A percentile compares a stretch with the other conserved stretches of the same genome.
These are phyloP conservation scores for Oryza longistaminata DNA, from an alignment of 176 grass and related monocot species.

Conservation along the genomic window DNA sequence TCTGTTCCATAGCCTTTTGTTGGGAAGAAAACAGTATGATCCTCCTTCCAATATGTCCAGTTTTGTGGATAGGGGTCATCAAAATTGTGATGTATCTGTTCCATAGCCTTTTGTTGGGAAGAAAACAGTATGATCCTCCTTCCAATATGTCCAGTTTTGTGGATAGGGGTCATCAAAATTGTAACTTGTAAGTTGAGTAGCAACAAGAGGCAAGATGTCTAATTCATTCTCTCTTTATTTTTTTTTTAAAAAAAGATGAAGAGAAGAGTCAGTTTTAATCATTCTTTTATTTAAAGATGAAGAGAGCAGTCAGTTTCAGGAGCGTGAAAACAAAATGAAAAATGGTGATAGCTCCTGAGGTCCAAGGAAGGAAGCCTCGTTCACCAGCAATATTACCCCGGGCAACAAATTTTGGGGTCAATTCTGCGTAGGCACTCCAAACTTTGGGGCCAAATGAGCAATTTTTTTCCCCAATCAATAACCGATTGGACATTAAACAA, in stretches of 20 bases:
- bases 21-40: neutral
- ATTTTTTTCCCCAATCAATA: neutral
- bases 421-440: no score
- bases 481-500: neutral
- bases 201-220: no score
- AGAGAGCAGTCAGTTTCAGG: neutral
- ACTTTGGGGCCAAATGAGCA: no score
- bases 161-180: neutral
- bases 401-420: no score
- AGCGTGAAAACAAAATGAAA: neutral
- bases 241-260: no score
- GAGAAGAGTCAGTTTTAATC: neutral
- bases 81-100: constrained; percentile 18
- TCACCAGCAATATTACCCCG: neutral
- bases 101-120: constrained; percentile 26
- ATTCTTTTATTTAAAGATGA: no score
- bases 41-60: neutral
- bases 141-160: neutral
- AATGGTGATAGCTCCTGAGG: neutral
- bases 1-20: constrained; percentile 37
- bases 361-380: neutral
- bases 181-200: neutral
- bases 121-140: neutral
- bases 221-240: no score
- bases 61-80: neutral